Evolutionary conservation across 2,329 filamentous ascomycete species (phyloP), one percentile per base, ranked within the genome.

Genomic region (Talaromyces sp.): DNA sequence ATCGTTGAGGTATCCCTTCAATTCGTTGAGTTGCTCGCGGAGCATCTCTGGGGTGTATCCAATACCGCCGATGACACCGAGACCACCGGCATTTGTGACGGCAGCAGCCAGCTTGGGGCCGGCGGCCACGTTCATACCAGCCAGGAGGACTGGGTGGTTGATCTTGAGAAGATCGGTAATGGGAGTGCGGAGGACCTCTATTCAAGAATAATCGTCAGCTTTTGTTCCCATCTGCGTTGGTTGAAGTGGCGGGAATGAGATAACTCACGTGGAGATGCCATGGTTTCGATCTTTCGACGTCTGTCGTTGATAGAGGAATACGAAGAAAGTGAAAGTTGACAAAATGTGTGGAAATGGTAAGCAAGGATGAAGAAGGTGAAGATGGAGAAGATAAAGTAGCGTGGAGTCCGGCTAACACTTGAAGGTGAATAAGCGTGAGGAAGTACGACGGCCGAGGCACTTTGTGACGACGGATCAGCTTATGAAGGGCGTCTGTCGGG

Each of bases 41-140:
- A 99, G 87, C 95, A 98, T 98, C 67, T 97, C 92, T 72, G 95
- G 95, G 64, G 93, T 97, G 84, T 99, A 99, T 70, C 92, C 80
- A 58, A 82, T 90, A 78, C 95, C 95, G 71, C 95, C 95, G 73
- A 99, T 94, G 73, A 99, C 95, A 82, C 95, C 95, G 68, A 99
- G 85, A 75, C 95, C 95, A 71, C 95, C 95, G 61, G 95, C 95
- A 80, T 99, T 97, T 72, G 94, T 96, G 73, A 99, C 95, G 49
- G 95, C 95, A 39, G 95, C 95, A 62, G 95, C 95, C 75, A 99
- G 89, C 85, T 93, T 96, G 64, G 95, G 95, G 60, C 95, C 95
- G 66, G 95, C 95, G 65, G 95, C 95, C 69, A 98, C 95, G 85
- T 99, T 98, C 95, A 99, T 99, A 79, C 95, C 95, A 73, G 95